Base-by-base conservation (phyloP, 257 asterid genomes). In the Petunia secreta region DNA sequence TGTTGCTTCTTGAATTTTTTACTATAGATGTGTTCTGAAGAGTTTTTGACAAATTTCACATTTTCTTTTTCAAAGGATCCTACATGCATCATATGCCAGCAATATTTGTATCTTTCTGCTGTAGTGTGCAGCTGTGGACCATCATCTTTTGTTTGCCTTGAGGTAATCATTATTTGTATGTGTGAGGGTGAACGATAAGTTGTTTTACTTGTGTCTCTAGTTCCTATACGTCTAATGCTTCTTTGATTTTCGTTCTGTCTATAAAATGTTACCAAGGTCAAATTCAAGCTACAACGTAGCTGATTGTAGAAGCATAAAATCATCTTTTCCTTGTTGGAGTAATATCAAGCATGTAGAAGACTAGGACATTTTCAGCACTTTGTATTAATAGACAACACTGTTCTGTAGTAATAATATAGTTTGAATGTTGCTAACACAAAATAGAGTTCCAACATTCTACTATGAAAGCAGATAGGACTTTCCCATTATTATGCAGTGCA, bases 31-130 rank as follows among this genome's bases (percentile, higher is more conserved):
- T 68, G 71, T 44, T 55, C n/a, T 55, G 57, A 52, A 75, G 68
- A 76, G 37, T 58, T 83, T 64, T 83, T 89, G 85, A 88, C 75
- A 69, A 36, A 59, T 79, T 59, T 78, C 65, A 60, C 6, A 79
- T 76, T 53, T 43, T 84, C 52, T 82, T 82, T 44, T 52, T 88
- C 89, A 91, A 84, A 95, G 98, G 99, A 95, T 83, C 91, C 96
- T 10, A 87, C 88, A 66, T 95, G 99, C 84, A 85, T 95, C 87
- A 95, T 95, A 79, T 95, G 99, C 89, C 97, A 90, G 80, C 99
- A 95, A 63, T 84, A 87, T 46, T 89, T 95, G 80, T 95, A 91
- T 83, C 95, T 95, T 69, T 93, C 98, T 79, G 98, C 99, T 84
- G 91, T 95, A 78, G 90, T 83, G 76, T 95, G 99, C 92, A 77